Base-by-base conservation (phyloP, 1,139 yeast genomes). In the Kurtzmaniella natalensis region DNA sequence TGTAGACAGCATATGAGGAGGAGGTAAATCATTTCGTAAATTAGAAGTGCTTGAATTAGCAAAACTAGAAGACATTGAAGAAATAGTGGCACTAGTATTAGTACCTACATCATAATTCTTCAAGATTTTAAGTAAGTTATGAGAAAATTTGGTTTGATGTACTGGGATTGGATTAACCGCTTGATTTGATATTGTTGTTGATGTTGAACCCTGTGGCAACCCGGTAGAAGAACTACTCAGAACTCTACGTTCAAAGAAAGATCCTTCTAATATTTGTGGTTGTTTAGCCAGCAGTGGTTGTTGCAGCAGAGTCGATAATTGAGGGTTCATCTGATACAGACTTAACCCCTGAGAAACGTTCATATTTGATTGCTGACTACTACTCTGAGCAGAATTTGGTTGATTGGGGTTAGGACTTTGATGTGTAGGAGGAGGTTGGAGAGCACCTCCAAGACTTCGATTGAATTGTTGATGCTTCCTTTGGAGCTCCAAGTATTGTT, bases 71-170 rank as follows among this genome's bases (percentile, higher is more conserved):
- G 13, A 16, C 26, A 23, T 13, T n/a, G n/a, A n/a, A n/a, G n/a
- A n/a, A n/a, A n/a, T n/a, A n/a, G n/a, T n/a, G 20, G 32, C 30
- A 23, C 9, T 28, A 27, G 19, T 33, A 26, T 31, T 25, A 33
- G 37, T 37, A 2, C 71, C 72, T 17, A 69, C 61, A 41, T 69
- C 73, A 39, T 68, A 69, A 44, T 59, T 69, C 43, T 65, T 67
- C 27, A 69, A 48, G 7, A 69, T 52, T 16, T 45, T 49, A 21
- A 57, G 47, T 25, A 69, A 47, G 45, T 64, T 66, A 37, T 50
- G 56, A 21, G 62, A 50, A 40, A 69, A 68, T 37, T 59, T 57
- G 32, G 60, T 47, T 37, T 67, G 69, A 41, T 61, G 51, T 2
- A 52, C 42, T 2, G 69, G 64, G 13, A 27, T 21, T 15, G 33